Evolutionary conservation across 768 basidiomycete species (phyloP).

Genomic region (Exsudoporus frostii): DNA sequence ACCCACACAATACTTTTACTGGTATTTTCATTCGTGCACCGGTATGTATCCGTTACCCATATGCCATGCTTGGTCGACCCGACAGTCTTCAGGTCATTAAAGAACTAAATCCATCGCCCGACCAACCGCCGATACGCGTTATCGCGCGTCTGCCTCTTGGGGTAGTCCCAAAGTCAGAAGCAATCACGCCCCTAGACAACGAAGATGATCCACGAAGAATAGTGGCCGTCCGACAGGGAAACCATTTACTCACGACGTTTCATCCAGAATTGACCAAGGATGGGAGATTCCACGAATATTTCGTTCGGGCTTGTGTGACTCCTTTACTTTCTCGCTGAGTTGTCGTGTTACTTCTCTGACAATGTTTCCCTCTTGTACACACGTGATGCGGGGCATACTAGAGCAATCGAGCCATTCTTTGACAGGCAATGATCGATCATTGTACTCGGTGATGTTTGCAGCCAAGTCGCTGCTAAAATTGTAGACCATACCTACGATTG

Average conservation of each 20-base stretch:
- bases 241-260: conserved; percentile 83
- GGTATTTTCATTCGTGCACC: conserved; percentile 96
- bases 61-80: background rate
- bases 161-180: conserved; percentile 41
- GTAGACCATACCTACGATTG: background rate
- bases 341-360: background rate
- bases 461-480: background rate
- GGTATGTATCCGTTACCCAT: conserved; percentile 37
- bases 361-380: background rate
- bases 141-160: conserved; percentile 65
- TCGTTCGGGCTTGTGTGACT: conserved; percentile 71
- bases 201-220: conserved; percentile 60
- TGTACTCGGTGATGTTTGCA: too few species aligned
- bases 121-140: conserved; percentile 61
- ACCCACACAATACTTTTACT: conserved; percentile 61
- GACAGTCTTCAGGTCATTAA: conserved; percentile 55
- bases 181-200: conserved; percentile 36
- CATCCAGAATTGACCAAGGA: conserved; percentile 93
- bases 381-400: background rate
- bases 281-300: conserved; percentile 88
- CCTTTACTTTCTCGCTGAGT: conserved; percentile 18
- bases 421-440: background rate
- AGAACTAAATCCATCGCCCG: conserved; percentile 41
- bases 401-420: background rate
- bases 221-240: conserved; percentile 84